A percentile compares a stretch with the other conserved stretches of the same genome.
Evolutionary conservation across 2,329 filamentous ascomycete species (phyloP).

Genomic region (Mollisia scopiformis): DNA sequence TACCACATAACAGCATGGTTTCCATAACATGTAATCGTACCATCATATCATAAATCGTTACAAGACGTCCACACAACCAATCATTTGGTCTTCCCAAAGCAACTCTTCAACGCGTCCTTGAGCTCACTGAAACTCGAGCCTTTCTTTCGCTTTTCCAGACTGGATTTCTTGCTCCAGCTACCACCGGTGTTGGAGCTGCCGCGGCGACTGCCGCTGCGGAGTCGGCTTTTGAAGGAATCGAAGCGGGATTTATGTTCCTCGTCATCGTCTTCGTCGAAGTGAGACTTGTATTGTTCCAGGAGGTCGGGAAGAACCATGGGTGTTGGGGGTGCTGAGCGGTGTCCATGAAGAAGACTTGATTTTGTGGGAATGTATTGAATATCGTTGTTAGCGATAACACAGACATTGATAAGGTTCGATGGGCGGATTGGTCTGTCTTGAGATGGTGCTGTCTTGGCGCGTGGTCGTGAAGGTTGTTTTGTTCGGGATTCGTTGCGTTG

Average conservation of each 20-base stretch:
- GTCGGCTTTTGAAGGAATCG: background rate
- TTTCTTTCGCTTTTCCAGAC: background rate
- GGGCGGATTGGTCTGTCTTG: background rate
- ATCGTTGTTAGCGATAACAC: background rate
- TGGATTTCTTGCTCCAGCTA: background rate
- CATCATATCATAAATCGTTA: conserved; percentile 2
- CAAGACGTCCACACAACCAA: background rate
- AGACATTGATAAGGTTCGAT: background rate
- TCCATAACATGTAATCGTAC: background rate
- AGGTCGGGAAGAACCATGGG: background rate
- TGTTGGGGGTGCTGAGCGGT: background rate
- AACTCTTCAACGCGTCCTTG: background rate
- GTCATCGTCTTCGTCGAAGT: conserved; percentile 1
- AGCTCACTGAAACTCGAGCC: background rate
- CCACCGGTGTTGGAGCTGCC: background rate
- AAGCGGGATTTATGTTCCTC: background rate
- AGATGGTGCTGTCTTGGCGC: background rate
- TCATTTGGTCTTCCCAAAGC: background rate
- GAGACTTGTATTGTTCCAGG: background rate
- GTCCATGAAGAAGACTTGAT: background rate
- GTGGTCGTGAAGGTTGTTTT: background rate
- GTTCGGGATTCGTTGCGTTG: background rate
- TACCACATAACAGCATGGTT: background rate
- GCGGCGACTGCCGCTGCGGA: background rate
- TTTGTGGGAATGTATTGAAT: background rate